Evolutionary conservation across 2,329 filamentous ascomycete species (phyloP).

Genomic region (Colletotrichum echinochloae): DNA sequence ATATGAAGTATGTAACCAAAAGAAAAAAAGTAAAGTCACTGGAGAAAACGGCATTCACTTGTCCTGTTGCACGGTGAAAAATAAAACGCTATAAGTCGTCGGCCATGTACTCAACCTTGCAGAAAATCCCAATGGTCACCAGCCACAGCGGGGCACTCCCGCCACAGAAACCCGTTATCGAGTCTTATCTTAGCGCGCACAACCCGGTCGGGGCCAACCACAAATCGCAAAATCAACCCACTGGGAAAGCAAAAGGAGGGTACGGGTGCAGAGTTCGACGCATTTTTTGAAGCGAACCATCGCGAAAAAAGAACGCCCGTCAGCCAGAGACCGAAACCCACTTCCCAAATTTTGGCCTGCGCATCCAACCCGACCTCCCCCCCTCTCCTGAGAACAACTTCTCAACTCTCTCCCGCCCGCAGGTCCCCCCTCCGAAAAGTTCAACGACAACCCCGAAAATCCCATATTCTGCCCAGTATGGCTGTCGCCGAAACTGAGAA

Average conservation of each 20-base stretch:
- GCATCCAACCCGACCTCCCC: constrained; percentile 31
- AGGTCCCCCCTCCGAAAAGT: constrained; percentile 5
- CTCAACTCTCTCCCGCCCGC: constrained; percentile 31
- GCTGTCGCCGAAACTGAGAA: constrained; percentile 77
- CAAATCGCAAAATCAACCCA: constrained; percentile 59
- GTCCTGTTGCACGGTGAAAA: neutral
- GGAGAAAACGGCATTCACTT: constrained; percentile 14
- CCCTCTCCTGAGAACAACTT: constrained; percentile 41
- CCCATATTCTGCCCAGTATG: constrained; percentile 72
- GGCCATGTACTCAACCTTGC: constrained; percentile 37
- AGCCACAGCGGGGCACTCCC: constrained; percentile 42
- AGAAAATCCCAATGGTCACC: constrained; percentile 41
- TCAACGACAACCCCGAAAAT: constrained; percentile 14
- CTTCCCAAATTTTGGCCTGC: constrained; percentile 41
- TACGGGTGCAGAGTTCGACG: constrained; percentile 39
- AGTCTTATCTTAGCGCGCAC: constrained; percentile 66
- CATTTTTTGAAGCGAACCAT: constrained; percentile 29
- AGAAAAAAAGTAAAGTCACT: neutral
- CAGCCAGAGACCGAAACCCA: constrained; percentile 41
- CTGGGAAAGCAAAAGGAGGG: constrained; percentile 49
- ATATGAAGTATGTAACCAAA: neutral
- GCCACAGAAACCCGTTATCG: constrained; percentile 44
- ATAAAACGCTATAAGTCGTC: constrained; percentile 42
- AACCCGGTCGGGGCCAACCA: constrained; percentile 58
- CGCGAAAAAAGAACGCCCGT: constrained; percentile 21